Evolutionary conservation across 140 eudicot genomes (phyloP), one percentile per base, ranked within the genome.

Genomic region (Flaveria floridana): DNA sequence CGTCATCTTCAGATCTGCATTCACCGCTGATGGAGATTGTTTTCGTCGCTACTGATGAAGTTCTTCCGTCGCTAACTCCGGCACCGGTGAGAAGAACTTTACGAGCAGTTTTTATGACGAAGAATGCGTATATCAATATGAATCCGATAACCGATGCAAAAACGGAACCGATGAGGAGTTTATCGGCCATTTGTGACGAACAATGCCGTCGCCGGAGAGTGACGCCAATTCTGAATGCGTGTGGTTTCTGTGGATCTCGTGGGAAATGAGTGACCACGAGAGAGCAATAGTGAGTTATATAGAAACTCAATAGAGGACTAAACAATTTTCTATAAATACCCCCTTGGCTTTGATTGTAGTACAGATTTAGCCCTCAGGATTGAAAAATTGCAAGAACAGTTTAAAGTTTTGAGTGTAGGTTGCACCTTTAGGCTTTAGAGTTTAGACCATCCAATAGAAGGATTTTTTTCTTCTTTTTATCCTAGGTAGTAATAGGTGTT

Each of bases 1-100:
- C 80, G 19, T 75, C 93, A 21, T 50, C 83, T 55, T 3, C 83
- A 56, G 92, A 85, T 83, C 81, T 79, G 72, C 87, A 78, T 69
- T 86, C 86, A 23, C 88, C 88, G 26, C 66, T 65, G 68, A 76
- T 74, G 68, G 44, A 44, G 20, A 62, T 52, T 12, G 86, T 72
- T 21, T 75, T 78, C 46, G 91, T 82, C 34, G 86, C 80, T 67
- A 78, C 25, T 34, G 90, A 64, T 13, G 71, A 64, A 2, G 81
- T 12, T 51, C 66, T 56, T 10, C 52, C 46, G 68, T 62, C 0
- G 65, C 42, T 81, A 25, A 11, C 15, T 18, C 23, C 72, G 26
- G 61, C 62, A 58, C 26, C 77, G 21, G 50, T 34, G 28, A 28
- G 50, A 55, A n/a, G 6, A 48, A 16, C 55, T 53, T 81, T 74